Conservation (phyloP, 129 eudicot genomes). For the carrot (Daucus carota) region DNA sequence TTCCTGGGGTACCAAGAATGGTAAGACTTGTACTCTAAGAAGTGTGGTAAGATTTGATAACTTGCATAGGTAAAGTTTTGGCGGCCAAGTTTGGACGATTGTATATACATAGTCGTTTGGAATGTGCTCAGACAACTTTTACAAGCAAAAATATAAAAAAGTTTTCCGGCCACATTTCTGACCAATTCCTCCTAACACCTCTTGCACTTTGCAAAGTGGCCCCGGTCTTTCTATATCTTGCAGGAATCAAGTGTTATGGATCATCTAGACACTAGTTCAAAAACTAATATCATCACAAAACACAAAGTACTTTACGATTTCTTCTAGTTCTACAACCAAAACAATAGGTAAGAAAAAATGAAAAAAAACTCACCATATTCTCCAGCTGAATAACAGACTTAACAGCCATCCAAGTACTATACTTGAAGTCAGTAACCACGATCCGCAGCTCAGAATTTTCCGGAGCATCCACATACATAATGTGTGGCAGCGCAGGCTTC, state of each 20-base stretch:
- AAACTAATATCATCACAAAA: not conserved
- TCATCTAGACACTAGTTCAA: not conserved
- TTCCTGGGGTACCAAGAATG: too few relatives aligned
- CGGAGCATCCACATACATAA: constrained; percentile 34
- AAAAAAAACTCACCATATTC: constrained; percentile 43
- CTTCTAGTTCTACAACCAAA: not conserved
- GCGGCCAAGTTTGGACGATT: too few relatives aligned
- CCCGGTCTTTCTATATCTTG: not conserved
- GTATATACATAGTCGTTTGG: too few relatives aligned
- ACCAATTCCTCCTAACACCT: not conserved
- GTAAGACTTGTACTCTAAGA: too few relatives aligned
- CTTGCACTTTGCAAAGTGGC: not conserved
- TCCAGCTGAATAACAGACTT: constrained; percentile 50
- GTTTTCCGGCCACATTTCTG: not conserved
- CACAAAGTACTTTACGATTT: not conserved
- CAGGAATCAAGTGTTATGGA: not conserved
- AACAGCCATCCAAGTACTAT: constrained; percentile 37
- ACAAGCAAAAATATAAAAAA: not conserved
- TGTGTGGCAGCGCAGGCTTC: constrained; percentile 23
- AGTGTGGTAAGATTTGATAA: too few relatives aligned
- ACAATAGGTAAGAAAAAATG: not conserved
- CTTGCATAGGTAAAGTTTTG: too few relatives aligned
- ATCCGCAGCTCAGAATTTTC: constrained; percentile 31
- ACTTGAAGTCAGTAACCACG: constrained; percentile 45
- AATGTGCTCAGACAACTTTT: not conserved